Evolutionary conservation across 352 stramenopile species (phyloP).

Genomic region (Globisporangium mamillatum): DNA sequence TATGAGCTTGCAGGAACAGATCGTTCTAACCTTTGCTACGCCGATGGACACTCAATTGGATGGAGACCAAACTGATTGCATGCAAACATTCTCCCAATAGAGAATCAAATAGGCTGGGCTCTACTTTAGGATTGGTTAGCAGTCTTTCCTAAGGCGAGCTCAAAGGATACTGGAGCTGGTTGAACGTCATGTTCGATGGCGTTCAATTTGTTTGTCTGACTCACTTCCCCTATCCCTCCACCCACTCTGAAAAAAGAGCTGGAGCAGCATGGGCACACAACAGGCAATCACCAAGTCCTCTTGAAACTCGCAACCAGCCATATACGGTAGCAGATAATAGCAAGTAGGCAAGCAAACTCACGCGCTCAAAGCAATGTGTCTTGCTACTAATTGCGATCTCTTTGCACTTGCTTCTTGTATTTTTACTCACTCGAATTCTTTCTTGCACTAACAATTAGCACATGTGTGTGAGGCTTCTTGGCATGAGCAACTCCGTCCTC

Average conservation of each 20-base stretch:
- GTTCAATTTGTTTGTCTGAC: background rate
- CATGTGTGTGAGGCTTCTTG: background rate
- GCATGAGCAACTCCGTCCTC: background rate
- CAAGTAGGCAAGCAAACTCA: background rate
- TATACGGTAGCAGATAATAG: background rate
- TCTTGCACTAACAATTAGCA: too few species aligned
- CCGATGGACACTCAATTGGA: too few species aligned
- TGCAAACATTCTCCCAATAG: too few species aligned
- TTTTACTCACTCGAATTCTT: too few species aligned
- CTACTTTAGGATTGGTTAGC: too few species aligned
- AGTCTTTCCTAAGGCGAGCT: too few species aligned
- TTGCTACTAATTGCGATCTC: too few species aligned
- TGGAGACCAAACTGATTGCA: too few species aligned
- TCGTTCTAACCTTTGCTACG: too few species aligned
- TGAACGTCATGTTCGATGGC: background rate
- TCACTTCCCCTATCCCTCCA: background rate
- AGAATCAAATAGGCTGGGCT: too few species aligned
- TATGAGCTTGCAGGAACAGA: too few species aligned
- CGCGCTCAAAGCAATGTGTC: background rate
- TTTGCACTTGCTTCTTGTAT: too few species aligned
- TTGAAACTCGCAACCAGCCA: background rate
- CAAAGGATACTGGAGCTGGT: background rate
- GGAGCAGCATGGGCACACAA: background rate
- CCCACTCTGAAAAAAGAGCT: constrained; percentile 2
- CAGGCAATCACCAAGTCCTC: background rate